Evolutionary conservation across 1,284 basidiomycete genomes (phyloP).

Genomic region (Violaceomyces palustris): DNA sequence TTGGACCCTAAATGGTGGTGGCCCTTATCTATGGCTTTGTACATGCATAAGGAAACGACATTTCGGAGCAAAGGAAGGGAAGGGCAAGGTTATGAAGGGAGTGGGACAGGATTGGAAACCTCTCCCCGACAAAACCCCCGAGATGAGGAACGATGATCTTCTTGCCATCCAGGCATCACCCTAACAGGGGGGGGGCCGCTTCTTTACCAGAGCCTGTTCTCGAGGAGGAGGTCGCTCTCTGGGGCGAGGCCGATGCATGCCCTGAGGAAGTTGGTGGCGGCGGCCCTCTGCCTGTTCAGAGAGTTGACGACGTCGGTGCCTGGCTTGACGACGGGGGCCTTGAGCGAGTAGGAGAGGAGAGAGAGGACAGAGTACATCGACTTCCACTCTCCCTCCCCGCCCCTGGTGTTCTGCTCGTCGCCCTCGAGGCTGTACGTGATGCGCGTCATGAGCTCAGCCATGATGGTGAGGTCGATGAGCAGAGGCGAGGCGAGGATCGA

Average conservation of each 20-base stretch:
- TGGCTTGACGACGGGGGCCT: constrained; percentile 95
- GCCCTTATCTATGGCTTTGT: no score
- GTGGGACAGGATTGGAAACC: no score
- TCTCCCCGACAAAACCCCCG: no score
- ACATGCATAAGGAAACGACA: no score
- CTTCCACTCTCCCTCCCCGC: constrained; percentile 37
- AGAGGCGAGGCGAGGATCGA: constrained; percentile 92
- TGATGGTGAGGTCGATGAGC: constrained; percentile 87
- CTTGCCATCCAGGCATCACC: no score
- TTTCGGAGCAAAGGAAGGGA: no score
- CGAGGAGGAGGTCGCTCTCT: constrained; percentile 48
- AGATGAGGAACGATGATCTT: no score
- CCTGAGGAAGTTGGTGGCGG: constrained; percentile 84
- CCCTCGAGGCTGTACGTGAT: constrained; percentile 63
- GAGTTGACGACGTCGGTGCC: constrained; percentile 91
- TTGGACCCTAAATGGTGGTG: no score
- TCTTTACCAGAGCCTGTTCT: constrained; percentile 47
- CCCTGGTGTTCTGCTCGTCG: no score
- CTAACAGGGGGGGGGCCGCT: no score
- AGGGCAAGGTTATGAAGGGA: no score
- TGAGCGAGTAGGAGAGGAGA: constrained; percentile 59
- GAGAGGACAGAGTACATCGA: constrained; percentile 50
- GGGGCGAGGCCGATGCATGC: constrained; percentile 48
- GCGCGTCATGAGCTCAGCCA: constrained; percentile 90
- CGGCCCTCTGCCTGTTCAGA: constrained; percentile 87